Conservation (phyloP, 129 eudicot genomes). For the Artemisia annua region DNA sequence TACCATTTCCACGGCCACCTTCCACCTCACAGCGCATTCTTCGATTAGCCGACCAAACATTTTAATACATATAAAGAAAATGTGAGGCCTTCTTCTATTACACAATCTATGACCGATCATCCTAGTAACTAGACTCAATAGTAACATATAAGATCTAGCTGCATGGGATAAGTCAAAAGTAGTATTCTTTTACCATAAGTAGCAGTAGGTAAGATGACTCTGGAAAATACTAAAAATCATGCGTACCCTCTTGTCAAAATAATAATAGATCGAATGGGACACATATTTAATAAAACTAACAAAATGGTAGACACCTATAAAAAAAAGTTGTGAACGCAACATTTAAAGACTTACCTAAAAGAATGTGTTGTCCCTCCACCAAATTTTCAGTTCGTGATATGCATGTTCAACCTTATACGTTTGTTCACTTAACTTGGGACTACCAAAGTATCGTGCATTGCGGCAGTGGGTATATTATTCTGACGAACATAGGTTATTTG, state of each 20-base stretch:
- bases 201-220: constrained; percentile 6
- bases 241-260: constrained; percentile 5
- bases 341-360: constrained; percentile 4
- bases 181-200: constrained; percentile 19
- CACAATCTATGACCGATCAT: constrained; percentile 28
- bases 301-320: not conserved
- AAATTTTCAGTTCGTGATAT: constrained; percentile 13
- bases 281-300: not conserved
- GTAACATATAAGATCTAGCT: constrained; percentile 16
- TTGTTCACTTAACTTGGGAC: not conserved
- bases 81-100: not conserved
- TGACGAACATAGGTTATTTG: too few relatives aligned
- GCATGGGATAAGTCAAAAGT: constrained; percentile 25
- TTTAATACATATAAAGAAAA: not conserved
- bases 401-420: constrained; percentile 4
- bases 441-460: not conserved
- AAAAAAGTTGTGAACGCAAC: not conserved
- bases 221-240: not conserved
- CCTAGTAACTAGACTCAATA: constrained; percentile 23
- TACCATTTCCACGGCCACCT: too few relatives aligned
- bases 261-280: constrained; percentile 9
- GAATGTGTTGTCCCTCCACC: constrained; percentile 22
- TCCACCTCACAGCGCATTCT: too few relatives aligned
- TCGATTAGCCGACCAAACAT: not conserved
- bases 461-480: not conserved